Evolutionary conservation across 352 stramenopile species (phyloP).

Genomic region (Phytophthora niederhauseri): DNA sequence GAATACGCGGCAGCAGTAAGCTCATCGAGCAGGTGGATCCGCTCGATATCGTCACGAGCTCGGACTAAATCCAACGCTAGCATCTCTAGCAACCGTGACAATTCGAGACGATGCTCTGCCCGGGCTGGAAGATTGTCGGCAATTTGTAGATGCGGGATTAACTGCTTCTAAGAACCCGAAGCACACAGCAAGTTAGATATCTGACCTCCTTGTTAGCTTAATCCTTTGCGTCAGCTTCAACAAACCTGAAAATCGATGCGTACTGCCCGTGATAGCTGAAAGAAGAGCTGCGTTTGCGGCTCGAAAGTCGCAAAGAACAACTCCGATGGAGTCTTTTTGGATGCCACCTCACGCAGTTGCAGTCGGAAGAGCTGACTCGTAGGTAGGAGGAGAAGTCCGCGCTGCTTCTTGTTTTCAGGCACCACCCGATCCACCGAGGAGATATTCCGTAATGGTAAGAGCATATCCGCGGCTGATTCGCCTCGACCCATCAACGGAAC

Average conservation of each 20-base stretch:
- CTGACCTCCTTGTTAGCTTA: neutral
- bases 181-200: conserved; percentile 10
- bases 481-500: conserved; percentile 45
- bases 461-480: conserved; percentile 21
- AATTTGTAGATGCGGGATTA: conserved; percentile 22
- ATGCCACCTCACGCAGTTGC: conserved; percentile 19
- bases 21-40: conserved; percentile 48
- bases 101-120: conserved; percentile 31
- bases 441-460: conserved; percentile 36
- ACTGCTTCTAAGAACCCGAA: conserved; percentile 25
- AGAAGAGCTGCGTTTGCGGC: conserved; percentile 59
- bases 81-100: conserved; percentile 40
- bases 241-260: conserved; percentile 54
- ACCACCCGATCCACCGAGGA: conserved; percentile 44
- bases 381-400: conserved; percentile 49
- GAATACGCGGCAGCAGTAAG: conserved; percentile 44
- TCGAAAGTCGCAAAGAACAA: conserved; percentile 71
- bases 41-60: conserved; percentile 20
- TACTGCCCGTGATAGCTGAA: conserved; percentile 49
- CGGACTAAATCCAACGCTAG: conserved; percentile 41
- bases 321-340: conserved; percentile 19
- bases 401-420: conserved; percentile 42
- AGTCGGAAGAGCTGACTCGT: conserved; percentile 63
- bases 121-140: conserved; percentile 4
- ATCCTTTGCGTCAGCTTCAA: neutral